Evolutionary conservation across 179 eudicot genomes (phyloP).

Genomic region (Nepenthes alata): DNA sequence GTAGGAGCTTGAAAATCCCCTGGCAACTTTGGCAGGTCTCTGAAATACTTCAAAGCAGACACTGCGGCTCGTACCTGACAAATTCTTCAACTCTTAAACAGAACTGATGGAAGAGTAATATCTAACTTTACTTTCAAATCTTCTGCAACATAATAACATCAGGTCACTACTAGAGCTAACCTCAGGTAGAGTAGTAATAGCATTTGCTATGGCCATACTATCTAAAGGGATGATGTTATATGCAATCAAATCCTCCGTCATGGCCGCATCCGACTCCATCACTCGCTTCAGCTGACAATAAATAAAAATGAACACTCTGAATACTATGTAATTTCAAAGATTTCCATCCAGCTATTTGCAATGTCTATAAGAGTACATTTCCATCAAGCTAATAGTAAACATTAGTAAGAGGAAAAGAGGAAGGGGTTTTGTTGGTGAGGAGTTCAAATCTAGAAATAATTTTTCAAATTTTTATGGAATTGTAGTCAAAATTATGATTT

Average conservation of each 20-base stretch:
- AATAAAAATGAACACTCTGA: slow-evolving; percentile 5
- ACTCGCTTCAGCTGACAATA: slow-evolving; percentile 69
- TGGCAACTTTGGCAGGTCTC: slow-evolving; percentile 69
- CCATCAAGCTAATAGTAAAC: too few relatives aligned
- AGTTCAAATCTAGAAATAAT: not conserved
- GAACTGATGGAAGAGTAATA: not conserved
- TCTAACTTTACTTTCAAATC: not conserved
- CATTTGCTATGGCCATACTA: slow-evolving; percentile 55
- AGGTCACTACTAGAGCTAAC: slow-evolving; percentile 20
- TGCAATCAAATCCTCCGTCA: slow-evolving; percentile 91
- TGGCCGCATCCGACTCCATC: slow-evolving; percentile 92
- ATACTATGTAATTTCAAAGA: not conserved
- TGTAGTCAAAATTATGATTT: too few relatives aligned
- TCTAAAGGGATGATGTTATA: slow-evolving; percentile 95
- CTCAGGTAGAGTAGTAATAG: slow-evolving; percentile 66
- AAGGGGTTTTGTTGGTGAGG: too few relatives aligned
- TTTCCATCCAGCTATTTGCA: too few relatives aligned
- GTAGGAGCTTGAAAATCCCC: slow-evolving; percentile 49
- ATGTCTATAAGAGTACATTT: too few relatives aligned
- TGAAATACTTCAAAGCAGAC: slow-evolving; percentile 55
- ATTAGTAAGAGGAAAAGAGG: too few relatives aligned
- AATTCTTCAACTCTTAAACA: slow-evolving; percentile 11
- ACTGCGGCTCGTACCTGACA: slow-evolving; percentile 83
- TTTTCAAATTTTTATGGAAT: not conserved
- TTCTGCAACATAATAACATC: not conserved